Conservation (phyloP, 352 stramenopile species). For the Globisporangium nodosum region DNA sequence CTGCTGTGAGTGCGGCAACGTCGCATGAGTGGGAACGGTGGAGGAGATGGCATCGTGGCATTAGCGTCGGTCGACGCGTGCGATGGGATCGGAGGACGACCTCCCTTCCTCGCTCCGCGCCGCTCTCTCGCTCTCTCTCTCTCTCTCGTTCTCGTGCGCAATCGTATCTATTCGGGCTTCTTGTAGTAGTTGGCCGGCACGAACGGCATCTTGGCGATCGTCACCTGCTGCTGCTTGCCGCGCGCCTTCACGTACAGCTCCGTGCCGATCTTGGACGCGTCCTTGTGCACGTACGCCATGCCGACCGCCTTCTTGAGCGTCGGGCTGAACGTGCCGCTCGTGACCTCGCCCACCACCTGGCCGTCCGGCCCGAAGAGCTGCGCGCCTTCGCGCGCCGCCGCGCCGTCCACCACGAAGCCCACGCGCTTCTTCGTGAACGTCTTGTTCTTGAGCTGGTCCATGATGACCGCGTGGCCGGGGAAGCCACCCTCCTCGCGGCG, state of each 20-base stretch:
- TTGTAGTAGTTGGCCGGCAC: slow-evolving; percentile 96
- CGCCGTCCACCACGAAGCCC: slow-evolving; percentile 94
- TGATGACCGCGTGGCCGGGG: slow-evolving; percentile 92
- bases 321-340: slow-evolving; percentile 95
- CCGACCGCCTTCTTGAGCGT: slow-evolving; percentile 95
- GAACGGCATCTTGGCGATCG: slow-evolving; percentile 98
- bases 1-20: slow-evolving; percentile 27
- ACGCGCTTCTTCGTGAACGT: slow-evolving; percentile 92
- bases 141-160: background rate
- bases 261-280: slow-evolving; percentile 89
- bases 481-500: slow-evolving; percentile 90
- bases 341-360: slow-evolving; percentile 90
- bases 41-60: too few species aligned
- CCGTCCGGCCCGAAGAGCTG: slow-evolving; percentile 89
- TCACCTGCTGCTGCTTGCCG: slow-evolving; percentile 91
- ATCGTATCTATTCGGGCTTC: slow-evolving; percentile 40
- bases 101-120: background rate
- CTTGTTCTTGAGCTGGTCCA: slow-evolving; percentile 94
- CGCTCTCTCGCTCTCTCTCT: background rate
- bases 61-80: too few species aligned
- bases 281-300: slow-evolving; percentile 98
- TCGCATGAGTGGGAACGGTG: too few species aligned
- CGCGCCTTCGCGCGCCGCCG: slow-evolving; percentile 89
- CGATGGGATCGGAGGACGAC: background rate
- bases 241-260: slow-evolving; percentile 93